A percentile compares a stretch with the other conserved stretches of the same genome.
Evolutionary conservation across 2,329 filamentous ascomycete species (phyloP).

Genomic region (Didymella arachidicola): DNA sequence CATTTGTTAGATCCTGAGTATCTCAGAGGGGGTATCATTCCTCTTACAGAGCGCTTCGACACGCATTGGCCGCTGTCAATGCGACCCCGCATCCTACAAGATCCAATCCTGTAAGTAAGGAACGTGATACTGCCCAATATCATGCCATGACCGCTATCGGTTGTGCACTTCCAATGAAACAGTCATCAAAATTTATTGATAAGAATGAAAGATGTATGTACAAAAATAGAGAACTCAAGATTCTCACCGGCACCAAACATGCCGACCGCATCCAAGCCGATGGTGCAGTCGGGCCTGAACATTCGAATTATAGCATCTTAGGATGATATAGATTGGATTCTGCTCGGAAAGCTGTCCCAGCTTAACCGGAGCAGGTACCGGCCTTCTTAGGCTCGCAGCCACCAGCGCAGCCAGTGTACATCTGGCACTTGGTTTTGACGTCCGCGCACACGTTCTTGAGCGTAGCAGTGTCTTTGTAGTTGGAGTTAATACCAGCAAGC

Average conservation of each 20-base stretch:
- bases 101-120: background rate
- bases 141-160: background rate
- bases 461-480: background rate
- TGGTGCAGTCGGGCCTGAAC: background rate
- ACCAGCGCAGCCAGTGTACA: slow-evolving; percentile 40
- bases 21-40: too few species aligned
- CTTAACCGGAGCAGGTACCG: slow-evolving; percentile 28
- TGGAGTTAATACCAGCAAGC: background rate
- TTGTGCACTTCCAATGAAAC: background rate
- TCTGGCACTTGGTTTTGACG: slow-evolving; percentile 35
- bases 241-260: too few species aligned
- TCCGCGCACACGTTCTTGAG: slow-evolving; percentile 41
- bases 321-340: background rate
- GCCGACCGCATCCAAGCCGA: background rate
- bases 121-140: background rate
- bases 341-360: background rate
- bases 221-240: background rate
- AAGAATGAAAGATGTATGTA: slow-evolving; percentile 4
- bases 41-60: background rate
- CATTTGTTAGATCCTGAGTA: too few species aligned
- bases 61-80: background rate
- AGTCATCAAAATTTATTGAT: background rate
- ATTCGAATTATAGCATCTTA: slow-evolving; percentile 20
- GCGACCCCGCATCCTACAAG: background rate
- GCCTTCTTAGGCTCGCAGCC: slow-evolving; percentile 40